Conservation (phyloP, 2,329 filamentous ascomycete species). For the Cercospora sesami region DNA sequence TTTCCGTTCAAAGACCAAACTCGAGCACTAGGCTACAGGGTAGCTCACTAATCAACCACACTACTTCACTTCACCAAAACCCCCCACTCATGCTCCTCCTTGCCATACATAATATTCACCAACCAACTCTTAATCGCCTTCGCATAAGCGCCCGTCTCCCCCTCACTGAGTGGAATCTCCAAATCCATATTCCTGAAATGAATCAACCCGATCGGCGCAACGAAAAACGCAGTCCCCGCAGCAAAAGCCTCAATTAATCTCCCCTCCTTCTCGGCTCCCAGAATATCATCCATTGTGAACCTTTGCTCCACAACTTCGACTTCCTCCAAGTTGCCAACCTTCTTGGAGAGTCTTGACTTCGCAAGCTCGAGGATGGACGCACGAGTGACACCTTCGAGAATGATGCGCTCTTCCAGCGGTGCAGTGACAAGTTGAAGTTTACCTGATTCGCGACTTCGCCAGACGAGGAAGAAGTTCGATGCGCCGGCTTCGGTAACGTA, state of each 20-base stretch:
- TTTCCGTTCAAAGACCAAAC: background rate
- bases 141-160: constrained; percentile 47
- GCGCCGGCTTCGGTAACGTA: constrained; percentile 89
- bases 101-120: constrained; percentile 53
- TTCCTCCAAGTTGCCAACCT: constrained; percentile 39
- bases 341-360: constrained; percentile 56
- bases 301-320: constrained; percentile 75
- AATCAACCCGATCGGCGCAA: constrained; percentile 49
- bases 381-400: constrained; percentile 85
- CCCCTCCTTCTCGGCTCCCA: constrained; percentile 71
- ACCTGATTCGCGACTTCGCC: constrained; percentile 59
- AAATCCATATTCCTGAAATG: constrained; percentile 49
- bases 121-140: constrained; percentile 49
- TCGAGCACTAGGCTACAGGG: background rate
- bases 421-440: constrained; percentile 75
- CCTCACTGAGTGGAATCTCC: constrained; percentile 45
- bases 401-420: constrained; percentile 74
- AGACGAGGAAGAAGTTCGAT: constrained; percentile 87
- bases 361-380: constrained; percentile 75
- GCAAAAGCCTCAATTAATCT: constrained; percentile 82
- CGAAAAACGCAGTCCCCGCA: constrained; percentile 72
- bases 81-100: constrained; percentile 50
- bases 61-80: constrained; percentile 18
- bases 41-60: background rate
- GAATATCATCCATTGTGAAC: constrained; percentile 77